phyloP scores from a whole-genome alignment of 2,329 filamentous ascomycete genomes.

The Exophiala sp. region DNA sequence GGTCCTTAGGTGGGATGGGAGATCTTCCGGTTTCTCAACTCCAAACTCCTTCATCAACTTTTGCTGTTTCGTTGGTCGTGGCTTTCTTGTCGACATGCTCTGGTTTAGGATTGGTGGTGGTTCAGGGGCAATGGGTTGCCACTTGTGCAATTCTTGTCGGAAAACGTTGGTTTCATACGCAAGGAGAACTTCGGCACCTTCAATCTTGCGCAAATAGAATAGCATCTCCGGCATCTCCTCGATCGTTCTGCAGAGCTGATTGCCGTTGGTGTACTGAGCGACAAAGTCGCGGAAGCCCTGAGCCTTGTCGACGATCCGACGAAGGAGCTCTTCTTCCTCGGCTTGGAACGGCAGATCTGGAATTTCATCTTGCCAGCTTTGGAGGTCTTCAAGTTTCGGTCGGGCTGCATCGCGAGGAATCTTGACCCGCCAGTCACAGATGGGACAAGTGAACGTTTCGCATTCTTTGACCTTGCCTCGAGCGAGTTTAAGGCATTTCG shows the following conservation, averaged over 20 bases:
- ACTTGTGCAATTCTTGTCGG: slow-evolving; percentile 90
- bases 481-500: slow-evolving; percentile 96
- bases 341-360: slow-evolving; percentile 82
- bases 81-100: slow-evolving; percentile 90
- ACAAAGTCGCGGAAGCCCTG: slow-evolving; percentile 81
- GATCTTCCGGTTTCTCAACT: slow-evolving; percentile 83
- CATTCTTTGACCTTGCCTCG: slow-evolving; percentile 97
- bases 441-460: slow-evolving; percentile 96
- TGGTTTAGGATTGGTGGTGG: slow-evolving; percentile 81
- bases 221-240: slow-evolving; percentile 86
- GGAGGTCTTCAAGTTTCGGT: slow-evolving; percentile 87
- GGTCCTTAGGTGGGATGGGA: slow-evolving; percentile 76
- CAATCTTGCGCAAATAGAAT: slow-evolving; percentile 95
- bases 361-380: slow-evolving; percentile 81
- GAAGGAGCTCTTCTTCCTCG: slow-evolving; percentile 83
- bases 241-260: slow-evolving; percentile 64
- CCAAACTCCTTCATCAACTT: slow-evolving; percentile 88
- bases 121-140: slow-evolving; percentile 82
- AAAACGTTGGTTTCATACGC: slow-evolving; percentile 97
- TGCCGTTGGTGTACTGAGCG: slow-evolving; percentile 72
- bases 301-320: slow-evolving; percentile 82
- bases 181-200: slow-evolving; percentile 90
- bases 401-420: slow-evolving; percentile 94
- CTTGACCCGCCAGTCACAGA: slow-evolving; percentile 95
- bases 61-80: slow-evolving; percentile 91